Percentiles rank a stretch among this genome's conserved stretches.
These are phyloP conservation scores for Neurospora pannonica DNA, from an alignment of 495 filamentous ascomycete genomes.

Conservation along the genomic window DNA sequence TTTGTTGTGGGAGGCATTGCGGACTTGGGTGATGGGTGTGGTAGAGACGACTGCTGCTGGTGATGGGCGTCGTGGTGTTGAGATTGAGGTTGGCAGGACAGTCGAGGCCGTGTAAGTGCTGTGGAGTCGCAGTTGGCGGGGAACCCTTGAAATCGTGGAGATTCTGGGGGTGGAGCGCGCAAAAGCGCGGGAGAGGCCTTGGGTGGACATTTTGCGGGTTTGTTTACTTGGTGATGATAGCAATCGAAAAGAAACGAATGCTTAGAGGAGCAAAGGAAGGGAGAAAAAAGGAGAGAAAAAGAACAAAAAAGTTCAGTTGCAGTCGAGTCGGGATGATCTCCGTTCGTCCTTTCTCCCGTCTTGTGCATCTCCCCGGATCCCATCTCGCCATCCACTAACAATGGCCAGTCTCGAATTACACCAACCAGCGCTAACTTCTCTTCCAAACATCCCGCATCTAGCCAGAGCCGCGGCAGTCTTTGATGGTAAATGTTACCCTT, in stretches of 20 bases:
- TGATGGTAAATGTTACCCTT: not conserved
- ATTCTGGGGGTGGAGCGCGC: slow-evolving; percentile 17
- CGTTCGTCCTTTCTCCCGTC: not conserved
- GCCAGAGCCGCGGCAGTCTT: not conserved
- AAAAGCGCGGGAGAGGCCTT: slow-evolving; percentile 22
- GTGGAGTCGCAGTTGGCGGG: slow-evolving; percentile 6
- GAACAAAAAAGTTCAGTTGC: not conserved
- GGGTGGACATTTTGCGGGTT: slow-evolving; percentile 15
- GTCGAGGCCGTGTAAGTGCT: slow-evolving; percentile 3
- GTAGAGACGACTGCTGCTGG: slow-evolving; percentile 3
- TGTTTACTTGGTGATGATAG: not conserved
- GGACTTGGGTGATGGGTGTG: slow-evolving; percentile 7
- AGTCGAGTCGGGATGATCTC: not conserved
- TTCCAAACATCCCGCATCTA: not conserved
- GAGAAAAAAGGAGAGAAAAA: not conserved
- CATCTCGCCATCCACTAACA: not conserved
- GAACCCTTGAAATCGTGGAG: not conserved
- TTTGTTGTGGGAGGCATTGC: slow-evolving; percentile 53
- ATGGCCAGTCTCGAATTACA: not conserved
- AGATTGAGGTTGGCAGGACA: slow-evolving; percentile 1
- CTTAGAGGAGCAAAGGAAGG: not conserved
- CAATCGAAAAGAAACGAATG: not conserved
- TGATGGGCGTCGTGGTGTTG: slow-evolving; percentile 4
- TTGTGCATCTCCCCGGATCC: not conserved
- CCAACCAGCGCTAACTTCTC: not conserved